phyloP scores from a whole-genome alignment of 495 filamentous ascomycete genomes.

The Penicillium egyptiacum region DNA sequence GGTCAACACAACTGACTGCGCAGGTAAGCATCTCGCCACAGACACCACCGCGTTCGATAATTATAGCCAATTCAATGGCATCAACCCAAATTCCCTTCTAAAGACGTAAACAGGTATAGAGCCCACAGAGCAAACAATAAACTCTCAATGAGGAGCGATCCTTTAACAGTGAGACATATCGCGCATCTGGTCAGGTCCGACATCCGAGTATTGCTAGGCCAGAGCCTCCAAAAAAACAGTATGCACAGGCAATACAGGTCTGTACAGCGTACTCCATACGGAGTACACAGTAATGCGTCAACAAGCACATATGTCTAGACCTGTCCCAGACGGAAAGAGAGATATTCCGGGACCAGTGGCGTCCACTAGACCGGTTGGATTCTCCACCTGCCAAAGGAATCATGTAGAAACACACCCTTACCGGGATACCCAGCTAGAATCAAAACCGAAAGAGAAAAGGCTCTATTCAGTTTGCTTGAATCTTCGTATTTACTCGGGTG shows the following conservation, averaged over 20 bases:
- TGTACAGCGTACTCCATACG: not conserved
- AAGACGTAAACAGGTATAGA: not conserved
- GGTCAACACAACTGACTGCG: not conserved
- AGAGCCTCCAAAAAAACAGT: not conserved
- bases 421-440: not conserved
- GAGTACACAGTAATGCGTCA: not conserved
- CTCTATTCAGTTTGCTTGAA: not conserved
- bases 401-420: conserved; percentile 10
- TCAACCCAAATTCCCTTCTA: not conserved
- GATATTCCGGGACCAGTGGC: too few relatives aligned
- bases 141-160: not conserved
- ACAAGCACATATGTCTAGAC: conserved; percentile 13
- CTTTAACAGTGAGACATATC: conserved; percentile 6
- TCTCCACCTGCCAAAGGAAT: conserved; percentile 18
- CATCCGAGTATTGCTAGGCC: not conserved
- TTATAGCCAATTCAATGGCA: not conserved
- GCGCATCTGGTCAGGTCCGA: not conserved
- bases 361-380: not conserved
- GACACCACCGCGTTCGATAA: not conserved
- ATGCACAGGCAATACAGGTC: not conserved
- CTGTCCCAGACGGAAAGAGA: not conserved
- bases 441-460: not conserved
- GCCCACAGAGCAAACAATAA: not conserved
- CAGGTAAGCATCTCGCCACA: not conserved
- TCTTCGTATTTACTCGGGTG: not conserved